Percentiles rank a stretch among this genome's conserved stretches.
Conservation (phyloP, 768 basidiomycete genomes). For the Lactarius vividus region DNA sequence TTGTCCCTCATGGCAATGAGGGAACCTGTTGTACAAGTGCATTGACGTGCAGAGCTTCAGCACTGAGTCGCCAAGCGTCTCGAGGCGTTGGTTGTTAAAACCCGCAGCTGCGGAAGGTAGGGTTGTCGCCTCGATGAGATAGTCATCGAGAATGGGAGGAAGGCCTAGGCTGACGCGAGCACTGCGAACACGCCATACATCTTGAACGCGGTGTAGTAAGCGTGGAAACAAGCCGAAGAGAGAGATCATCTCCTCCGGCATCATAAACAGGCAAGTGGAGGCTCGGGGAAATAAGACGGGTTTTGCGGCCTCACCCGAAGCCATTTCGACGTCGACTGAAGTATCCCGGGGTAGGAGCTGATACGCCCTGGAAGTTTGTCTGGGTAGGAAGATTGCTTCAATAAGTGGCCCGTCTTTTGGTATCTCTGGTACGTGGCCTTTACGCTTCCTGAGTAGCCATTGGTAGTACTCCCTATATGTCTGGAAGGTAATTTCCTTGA, state of each 20-base stretch:
- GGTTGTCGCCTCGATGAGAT: conserved; percentile 72
- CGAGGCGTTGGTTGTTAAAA: conserved; percentile 81
- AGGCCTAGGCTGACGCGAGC: conserved; percentile 56
- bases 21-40: conserved; percentile 73
- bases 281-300: conserved; percentile 41
- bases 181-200: conserved; percentile 56
- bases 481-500: conserved; percentile 44
- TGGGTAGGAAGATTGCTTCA: conserved; percentile 48
- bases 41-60: conserved; percentile 74
- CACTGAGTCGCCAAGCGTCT: conserved; percentile 85
- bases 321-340: conserved; percentile 9
- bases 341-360: conserved; percentile 36
- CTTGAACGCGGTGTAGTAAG: conserved; percentile 63
- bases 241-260: conserved; percentile 45
- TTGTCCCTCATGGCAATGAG: conserved; percentile 81
- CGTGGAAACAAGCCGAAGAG: conserved; percentile 55
- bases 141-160: conserved; percentile 54
- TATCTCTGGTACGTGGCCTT: conserved; percentile 40
- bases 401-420: conserved; percentile 59
- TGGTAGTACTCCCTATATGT: conserved; percentile 63
- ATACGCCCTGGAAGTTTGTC: conserved; percentile 38
- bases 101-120: conserved; percentile 60
- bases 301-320: conserved; percentile 16
- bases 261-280: conserved; percentile 52
- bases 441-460: conserved; percentile 50